Conservation (phyloP, 2,329 filamentous ascomycete species). For the Coniella vitis region DNA sequence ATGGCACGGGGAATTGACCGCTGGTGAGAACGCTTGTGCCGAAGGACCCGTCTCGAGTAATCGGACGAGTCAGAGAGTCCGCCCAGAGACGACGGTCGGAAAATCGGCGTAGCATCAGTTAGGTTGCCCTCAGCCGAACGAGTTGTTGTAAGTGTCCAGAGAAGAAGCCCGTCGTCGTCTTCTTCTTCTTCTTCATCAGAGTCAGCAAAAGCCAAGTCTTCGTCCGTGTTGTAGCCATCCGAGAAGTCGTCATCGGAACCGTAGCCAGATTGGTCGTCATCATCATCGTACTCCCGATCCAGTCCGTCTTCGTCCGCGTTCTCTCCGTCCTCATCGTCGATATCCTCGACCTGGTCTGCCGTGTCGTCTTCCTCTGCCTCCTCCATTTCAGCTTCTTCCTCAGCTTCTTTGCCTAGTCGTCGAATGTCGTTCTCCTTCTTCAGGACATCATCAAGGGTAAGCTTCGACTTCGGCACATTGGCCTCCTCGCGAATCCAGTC, state of each 20-base stretch:
- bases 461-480: conserved; percentile 55
- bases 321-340: conserved; percentile 41
- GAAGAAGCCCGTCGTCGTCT: conserved; percentile 64
- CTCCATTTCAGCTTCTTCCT: conserved; percentile 76
- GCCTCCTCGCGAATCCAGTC: conserved; percentile 79
- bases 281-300: conserved; percentile 37
- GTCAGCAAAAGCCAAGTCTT: conserved; percentile 61
- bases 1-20: conserved; percentile 51
- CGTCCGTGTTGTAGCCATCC: conserved; percentile 69
- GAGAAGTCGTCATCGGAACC: conserved; percentile 48
- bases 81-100: conserved; percentile 33
- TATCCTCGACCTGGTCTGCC: conserved; percentile 37
- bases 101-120: conserved; percentile 28
- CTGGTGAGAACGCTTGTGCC: conserved; percentile 20
- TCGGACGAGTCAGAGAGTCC: conserved; percentile 56
- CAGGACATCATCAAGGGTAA: conserved; percentile 86
- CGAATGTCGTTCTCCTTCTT: conserved; percentile 85
- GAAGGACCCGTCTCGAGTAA: conserved; percentile 32
- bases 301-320: conserved; percentile 43
- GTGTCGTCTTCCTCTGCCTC: conserved; percentile 52
- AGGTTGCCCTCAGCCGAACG: conserved; percentile 32
- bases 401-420: conserved; percentile 78
- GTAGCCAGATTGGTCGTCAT: conserved; percentile 56
- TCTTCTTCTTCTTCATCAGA: conserved; percentile 57
- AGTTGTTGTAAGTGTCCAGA: conserved; percentile 38